These are phyloP conservation scores for Saccharomyces hybrid DNA, from an alignment of 1,139 yeast species.

Conservation along the genomic window DNA sequence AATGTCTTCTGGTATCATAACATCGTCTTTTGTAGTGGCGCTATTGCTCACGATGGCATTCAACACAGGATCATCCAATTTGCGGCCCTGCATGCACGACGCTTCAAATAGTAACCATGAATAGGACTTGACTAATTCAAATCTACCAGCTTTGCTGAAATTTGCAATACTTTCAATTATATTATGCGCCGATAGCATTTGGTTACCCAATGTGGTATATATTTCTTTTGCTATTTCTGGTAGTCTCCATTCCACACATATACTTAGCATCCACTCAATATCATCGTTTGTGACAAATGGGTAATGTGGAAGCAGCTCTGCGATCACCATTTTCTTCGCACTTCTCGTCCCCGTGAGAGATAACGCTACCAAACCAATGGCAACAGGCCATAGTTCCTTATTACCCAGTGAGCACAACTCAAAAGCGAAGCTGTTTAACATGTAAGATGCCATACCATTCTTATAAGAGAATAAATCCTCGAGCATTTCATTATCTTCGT, in stretches of 20 bases:
- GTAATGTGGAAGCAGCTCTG: slow-evolving; percentile 53
- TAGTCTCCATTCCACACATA: slow-evolving; percentile 42
- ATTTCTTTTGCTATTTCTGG: slow-evolving; percentile 49
- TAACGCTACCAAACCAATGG: slow-evolving; percentile 47
- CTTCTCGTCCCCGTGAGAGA: slow-evolving; percentile 36
- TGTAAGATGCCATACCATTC: slow-evolving; percentile 51
- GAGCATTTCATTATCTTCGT: slow-evolving; percentile 8
- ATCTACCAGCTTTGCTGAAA: slow-evolving; percentile 60
- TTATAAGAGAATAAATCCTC: slow-evolving; percentile 32
- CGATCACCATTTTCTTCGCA: slow-evolving; percentile 36
- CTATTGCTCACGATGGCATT: slow-evolving; percentile 44
- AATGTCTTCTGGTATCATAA: slow-evolving; percentile 24
- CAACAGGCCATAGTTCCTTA: slow-evolving; percentile 55
- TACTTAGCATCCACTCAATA: slow-evolving; percentile 69
- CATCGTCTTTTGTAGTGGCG: slow-evolving; percentile 12
- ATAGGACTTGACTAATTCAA: slow-evolving; percentile 35
- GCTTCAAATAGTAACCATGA: slow-evolving; percentile 55
- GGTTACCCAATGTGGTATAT: slow-evolving; percentile 35
- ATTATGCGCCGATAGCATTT: slow-evolving; percentile 31
- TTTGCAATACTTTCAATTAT: slow-evolving; percentile 58
- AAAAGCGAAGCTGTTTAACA: slow-evolving; percentile 54
- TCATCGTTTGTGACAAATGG: slow-evolving; percentile 63
- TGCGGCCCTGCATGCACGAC: slow-evolving; percentile 46
- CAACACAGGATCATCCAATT: slow-evolving; percentile 48
- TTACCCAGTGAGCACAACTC: slow-evolving; percentile 30